Base-by-base conservation (phyloP, 2,329 filamentous ascomycete genomes). In the Zymoseptoria pseudotritici region DNA sequence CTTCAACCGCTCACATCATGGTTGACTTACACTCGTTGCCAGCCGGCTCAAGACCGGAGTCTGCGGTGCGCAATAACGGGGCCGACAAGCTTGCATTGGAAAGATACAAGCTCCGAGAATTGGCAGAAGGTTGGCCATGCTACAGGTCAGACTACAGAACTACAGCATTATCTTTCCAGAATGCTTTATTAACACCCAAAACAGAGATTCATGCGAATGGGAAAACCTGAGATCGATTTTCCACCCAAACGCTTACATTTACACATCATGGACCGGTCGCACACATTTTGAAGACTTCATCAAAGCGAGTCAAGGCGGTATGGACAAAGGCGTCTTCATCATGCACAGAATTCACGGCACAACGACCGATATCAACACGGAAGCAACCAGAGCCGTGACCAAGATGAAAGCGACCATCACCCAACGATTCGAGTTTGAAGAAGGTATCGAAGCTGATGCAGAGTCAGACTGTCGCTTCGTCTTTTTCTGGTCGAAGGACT, bases 331-430 rank as follows among this genome's bases (percentile, higher is more conserved):
- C 2, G 75, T 71, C 22, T 78, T 77, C 63, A 78, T 78, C 64
- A 76, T 77, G 74, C 76, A 78, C 62, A 71, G 76, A 0, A 71
- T 72, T 59, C 76, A 79, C 51, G 78, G 78, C 7, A 65, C 69
- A 1, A 77, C 73, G 0, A 78, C 73, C 0, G 77, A 80, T 55
- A 76, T 80, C 61, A 74, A 73, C 5, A 57, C 67, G 0, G 71
- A 74, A n/a, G 76, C 61, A 1, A 70, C 59, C 0, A 73, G 76
- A 0, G 79, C 78, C 0, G 75, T 80, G 0, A 79, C 76, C 8
- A 81, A 81, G 67, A 75, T 81, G 74, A 81, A 81, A 62, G 78
- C 78, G 0, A 80, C 75, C 2, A 80, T 80, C 59, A 80, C 79
- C 0, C 79, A 81, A 60, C 73, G 79, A 3, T 80, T 81, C 60